phyloP scores from a whole-genome alignment of 2,329 filamentous ascomycete species.

The Stachybotrys chartarum region DNA sequence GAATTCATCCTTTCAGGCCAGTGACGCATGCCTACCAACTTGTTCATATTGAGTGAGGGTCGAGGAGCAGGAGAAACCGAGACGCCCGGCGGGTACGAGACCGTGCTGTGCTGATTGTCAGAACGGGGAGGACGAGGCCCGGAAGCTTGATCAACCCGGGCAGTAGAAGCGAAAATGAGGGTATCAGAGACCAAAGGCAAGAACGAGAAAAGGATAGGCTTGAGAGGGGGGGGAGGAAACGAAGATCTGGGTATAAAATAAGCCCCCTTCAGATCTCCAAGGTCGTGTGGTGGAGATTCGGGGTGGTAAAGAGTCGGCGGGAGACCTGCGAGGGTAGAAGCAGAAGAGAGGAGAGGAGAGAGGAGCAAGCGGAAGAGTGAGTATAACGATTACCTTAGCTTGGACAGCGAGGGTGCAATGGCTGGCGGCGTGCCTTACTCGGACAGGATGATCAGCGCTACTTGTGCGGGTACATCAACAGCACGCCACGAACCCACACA shows the following conservation, averaged over 20 bases:
- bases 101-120: not conserved
- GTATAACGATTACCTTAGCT: not conserved
- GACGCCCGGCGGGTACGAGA: not conserved
- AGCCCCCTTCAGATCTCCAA: not conserved
- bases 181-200: constrained; percentile 5
- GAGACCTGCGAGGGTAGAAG: not conserved
- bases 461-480: not conserved
- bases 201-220: not conserved
- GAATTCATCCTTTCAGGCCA: constrained; percentile 65
- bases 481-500: not conserved
- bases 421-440: not conserved
- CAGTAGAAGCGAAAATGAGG: constrained; percentile 14
- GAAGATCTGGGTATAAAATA: constrained; percentile 2
- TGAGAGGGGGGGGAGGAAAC: constrained; percentile 7
- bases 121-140: not conserved
- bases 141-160: not conserved
- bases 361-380: not conserved
- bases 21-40: constrained; percentile 65
- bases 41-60: constrained; percentile 52
- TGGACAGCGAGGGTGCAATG: not conserved
- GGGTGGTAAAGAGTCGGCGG: not conserved
- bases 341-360: not conserved
- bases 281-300: not conserved
- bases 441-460: not conserved
- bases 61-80: constrained; percentile 4